Conservation (phyloP, 768 basidiomycete species). For the Kwoniella europaea region DNA sequence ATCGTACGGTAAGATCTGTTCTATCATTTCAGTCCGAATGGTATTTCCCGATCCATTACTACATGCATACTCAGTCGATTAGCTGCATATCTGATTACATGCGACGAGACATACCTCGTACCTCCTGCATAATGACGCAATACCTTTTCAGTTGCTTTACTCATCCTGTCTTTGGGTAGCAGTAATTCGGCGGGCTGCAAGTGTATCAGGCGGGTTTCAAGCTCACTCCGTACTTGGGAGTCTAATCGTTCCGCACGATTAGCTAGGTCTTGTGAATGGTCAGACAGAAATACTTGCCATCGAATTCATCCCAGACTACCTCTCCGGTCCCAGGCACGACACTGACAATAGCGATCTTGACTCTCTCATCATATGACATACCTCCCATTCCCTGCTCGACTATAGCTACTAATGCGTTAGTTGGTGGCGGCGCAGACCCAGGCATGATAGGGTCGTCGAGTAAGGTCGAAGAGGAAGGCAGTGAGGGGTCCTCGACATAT, state of each 20-base stretch:
- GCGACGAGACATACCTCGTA: conserved; percentile 61
- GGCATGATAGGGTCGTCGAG: conserved; percentile 53
- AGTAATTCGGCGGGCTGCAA: conserved; percentile 81
- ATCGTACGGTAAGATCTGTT: conserved; percentile 65
- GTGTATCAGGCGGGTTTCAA: conserved; percentile 87
- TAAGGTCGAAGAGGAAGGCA: conserved; percentile 52
- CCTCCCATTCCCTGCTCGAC: conserved; percentile 65
- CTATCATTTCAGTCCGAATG: conserved; percentile 70
- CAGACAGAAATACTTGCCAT: conserved; percentile 62
- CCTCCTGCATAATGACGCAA: conserved; percentile 67
- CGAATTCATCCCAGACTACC: conserved; percentile 89
- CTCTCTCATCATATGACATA: conserved; percentile 62
- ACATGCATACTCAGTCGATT: not conserved
- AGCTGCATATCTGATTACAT: not conserved
- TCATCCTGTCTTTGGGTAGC: conserved; percentile 67
- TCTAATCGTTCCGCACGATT: conserved; percentile 61
- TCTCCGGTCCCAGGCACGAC: conserved; percentile 89
- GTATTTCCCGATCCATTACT: conserved; percentile 32
- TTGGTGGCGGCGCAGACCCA: conserved; percentile 61
- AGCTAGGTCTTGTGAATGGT: not conserved
- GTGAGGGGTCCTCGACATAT: conserved; percentile 70
- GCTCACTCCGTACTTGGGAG: conserved; percentile 80
- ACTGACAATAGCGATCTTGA: conserved; percentile 71
- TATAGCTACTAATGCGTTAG: conserved; percentile 77
- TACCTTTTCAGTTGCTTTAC: conserved; percentile 74